phyloP scores from a whole-genome alignment of 2,329 filamentous ascomycete genomes.

The Sclerotiophoma versabilis region DNA sequence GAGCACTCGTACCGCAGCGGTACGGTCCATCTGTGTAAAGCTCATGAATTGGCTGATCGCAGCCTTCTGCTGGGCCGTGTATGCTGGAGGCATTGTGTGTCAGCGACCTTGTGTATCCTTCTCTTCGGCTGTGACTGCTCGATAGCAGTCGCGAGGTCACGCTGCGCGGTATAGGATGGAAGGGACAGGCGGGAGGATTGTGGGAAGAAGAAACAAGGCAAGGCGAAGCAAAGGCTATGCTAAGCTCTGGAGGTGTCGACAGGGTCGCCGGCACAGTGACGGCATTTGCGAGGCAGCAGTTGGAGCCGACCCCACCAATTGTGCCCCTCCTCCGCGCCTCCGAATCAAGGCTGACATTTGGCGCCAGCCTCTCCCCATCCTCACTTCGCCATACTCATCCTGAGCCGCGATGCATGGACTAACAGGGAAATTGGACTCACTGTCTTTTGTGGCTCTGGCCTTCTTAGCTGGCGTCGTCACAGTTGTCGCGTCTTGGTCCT shows the following conservation, averaged over 20 bases:
- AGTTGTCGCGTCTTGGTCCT: not conserved
- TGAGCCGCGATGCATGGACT: no score
- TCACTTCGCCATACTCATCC: not conserved
- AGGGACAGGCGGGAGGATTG: not conserved
- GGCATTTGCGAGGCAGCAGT: constrained; percentile 28
- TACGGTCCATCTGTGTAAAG: constrained; percentile 55
- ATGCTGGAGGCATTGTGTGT: constrained; percentile 55
- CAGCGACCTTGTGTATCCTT: constrained; percentile 17
- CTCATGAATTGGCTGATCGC: constrained; percentile 54
- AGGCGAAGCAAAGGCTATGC: constrained; percentile 7
- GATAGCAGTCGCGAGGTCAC: constrained; percentile 9
- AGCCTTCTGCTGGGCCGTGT: constrained; percentile 55
- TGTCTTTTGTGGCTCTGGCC: not conserved
- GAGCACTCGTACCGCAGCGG: constrained; percentile 53
- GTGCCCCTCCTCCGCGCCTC: constrained; percentile 12
- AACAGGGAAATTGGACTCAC: not conserved
- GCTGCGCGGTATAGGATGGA: not conserved
- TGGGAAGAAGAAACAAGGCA: not conserved
- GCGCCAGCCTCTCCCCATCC: not conserved
- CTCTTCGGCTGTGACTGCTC: constrained; percentile 1
- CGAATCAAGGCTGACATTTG: constrained; percentile 5
- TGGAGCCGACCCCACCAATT: constrained; percentile 26
- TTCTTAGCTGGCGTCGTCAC: not conserved
- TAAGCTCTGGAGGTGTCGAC: constrained; percentile 4
- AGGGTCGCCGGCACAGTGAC: constrained; percentile 24